phyloP scores from a whole-genome alignment of 441 rosid species.

The Jatropha podagrica region DNA sequence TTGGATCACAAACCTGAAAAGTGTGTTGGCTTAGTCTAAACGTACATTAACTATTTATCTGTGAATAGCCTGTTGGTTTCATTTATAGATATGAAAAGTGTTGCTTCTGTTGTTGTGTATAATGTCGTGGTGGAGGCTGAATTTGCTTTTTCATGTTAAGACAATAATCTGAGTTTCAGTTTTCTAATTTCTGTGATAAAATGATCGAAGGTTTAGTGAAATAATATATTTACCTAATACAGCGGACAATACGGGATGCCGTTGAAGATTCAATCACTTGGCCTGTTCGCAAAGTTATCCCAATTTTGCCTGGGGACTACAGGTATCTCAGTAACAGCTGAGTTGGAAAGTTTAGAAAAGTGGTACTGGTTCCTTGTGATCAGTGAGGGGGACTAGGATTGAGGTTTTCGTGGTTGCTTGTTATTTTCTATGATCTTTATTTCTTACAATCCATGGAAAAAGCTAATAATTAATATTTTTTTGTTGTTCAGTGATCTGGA shows the following conservation, averaged over 20 bases:
- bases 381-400: neutral
- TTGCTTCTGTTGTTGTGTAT: neutral
- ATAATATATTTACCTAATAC: slow-evolving; percentile 8
- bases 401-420: slow-evolving; percentile 6
- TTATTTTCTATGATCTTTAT: neutral
- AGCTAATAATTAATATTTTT: neutral
- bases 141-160: neutral
- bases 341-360: neutral
- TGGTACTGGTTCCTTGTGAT: neutral
- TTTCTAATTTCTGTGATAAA: neutral
- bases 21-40: neutral
- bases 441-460: neutral
- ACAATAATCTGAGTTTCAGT: neutral
- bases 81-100: neutral
- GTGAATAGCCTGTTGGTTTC: neutral
- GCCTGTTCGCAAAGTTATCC: slow-evolving; percentile 89
- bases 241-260: slow-evolving; percentile 66
- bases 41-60: neutral
- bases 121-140: neutral
- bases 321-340: slow-evolving; percentile 40
- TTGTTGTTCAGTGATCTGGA: slow-evolving; percentile 64
- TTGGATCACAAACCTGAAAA: neutral
- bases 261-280: slow-evolving; percentile 31
- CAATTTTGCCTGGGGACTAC: slow-evolving; percentile 94
- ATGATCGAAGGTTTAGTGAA: slow-evolving; percentile 7